These are phyloP conservation scores for Ramichloridium luteum DNA, from an alignment of 2,329 filamentous ascomycete species.

Conservation along the genomic window DNA sequence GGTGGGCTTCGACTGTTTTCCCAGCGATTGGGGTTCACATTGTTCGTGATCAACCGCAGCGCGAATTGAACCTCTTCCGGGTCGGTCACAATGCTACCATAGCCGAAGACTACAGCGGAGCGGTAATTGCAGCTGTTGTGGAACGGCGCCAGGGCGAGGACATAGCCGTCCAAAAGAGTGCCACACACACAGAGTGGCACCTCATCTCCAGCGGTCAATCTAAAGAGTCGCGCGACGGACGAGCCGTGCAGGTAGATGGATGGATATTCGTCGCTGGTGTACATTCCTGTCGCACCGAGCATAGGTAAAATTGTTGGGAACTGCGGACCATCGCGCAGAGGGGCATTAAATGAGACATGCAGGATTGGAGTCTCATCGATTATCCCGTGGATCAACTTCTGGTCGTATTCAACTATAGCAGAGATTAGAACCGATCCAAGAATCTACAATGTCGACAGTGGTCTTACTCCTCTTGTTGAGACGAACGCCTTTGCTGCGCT, in stretches of 20 bases:
- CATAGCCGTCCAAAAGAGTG: constrained; percentile 64
- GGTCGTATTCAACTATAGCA: constrained; percentile 53
- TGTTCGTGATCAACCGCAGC: constrained; percentile 66
- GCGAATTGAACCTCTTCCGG: constrained; percentile 68
- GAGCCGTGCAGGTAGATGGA: constrained; percentile 79
- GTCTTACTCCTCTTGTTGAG: constrained; percentile 18
- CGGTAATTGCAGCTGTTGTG: constrained; percentile 76
- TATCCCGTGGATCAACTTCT: constrained; percentile 60
- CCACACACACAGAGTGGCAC: constrained; percentile 62
- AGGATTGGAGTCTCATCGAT: constrained; percentile 63
- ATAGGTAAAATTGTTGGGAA: constrained; percentile 73
- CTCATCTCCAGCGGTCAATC: constrained; percentile 36
- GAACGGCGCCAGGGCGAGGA: constrained; percentile 68
- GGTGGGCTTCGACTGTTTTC: constrained; percentile 56
- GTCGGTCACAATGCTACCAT: constrained; percentile 55
- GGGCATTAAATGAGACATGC: constrained; percentile 64
- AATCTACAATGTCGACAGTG: background rate
- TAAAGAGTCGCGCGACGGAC: constrained; percentile 66
- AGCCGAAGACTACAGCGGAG: constrained; percentile 64
- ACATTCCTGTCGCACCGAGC: constrained; percentile 74
- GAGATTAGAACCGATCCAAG: background rate
- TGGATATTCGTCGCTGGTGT: constrained; percentile 49
- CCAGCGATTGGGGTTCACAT: constrained; percentile 59
- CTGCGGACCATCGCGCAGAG: constrained; percentile 38
- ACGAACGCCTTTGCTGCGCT: constrained; percentile 19